Evolutionary conservation across 306 rosid species (phyloP).

Genomic region (Albizia julibrissin): DNA sequence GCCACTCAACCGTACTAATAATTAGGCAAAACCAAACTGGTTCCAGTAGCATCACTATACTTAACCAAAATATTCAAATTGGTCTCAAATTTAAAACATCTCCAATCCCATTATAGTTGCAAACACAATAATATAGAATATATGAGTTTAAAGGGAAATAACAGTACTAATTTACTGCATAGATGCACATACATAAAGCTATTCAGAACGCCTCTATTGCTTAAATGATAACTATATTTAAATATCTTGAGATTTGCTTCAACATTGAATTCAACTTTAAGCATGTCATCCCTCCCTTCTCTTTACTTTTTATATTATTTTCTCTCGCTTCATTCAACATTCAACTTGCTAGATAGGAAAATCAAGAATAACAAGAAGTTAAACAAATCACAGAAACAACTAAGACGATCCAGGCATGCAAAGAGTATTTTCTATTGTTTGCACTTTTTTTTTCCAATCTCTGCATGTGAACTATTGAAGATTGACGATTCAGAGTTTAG

Average conservation of each 20-base stretch:
- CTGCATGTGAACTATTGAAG: background rate
- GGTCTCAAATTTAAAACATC: background rate
- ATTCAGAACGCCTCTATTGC: background rate
- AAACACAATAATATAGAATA: background rate
- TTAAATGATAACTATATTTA: background rate
- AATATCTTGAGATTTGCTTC: background rate
- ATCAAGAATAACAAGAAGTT: background rate
- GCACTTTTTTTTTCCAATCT: background rate
- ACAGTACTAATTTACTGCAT: background rate
- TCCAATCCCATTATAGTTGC: background rate
- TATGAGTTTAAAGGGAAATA: background rate
- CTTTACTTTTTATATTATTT: background rate
- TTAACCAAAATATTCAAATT: background rate
- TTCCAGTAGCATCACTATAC: no score
- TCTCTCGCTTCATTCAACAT: background rate
- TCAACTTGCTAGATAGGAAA: background rate
- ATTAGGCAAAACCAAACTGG: no score
- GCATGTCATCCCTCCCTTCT: no score
- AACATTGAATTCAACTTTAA: no score
- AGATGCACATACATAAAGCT: background rate
- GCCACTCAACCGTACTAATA: no score
- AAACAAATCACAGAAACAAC: background rate
- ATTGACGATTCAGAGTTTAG: background rate
- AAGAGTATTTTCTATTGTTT: background rate
- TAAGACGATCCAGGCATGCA: no score